Base-by-base conservation (phyloP, 1,284 basidiomycete species). In the Sphaerobolus stellatus region DNA sequence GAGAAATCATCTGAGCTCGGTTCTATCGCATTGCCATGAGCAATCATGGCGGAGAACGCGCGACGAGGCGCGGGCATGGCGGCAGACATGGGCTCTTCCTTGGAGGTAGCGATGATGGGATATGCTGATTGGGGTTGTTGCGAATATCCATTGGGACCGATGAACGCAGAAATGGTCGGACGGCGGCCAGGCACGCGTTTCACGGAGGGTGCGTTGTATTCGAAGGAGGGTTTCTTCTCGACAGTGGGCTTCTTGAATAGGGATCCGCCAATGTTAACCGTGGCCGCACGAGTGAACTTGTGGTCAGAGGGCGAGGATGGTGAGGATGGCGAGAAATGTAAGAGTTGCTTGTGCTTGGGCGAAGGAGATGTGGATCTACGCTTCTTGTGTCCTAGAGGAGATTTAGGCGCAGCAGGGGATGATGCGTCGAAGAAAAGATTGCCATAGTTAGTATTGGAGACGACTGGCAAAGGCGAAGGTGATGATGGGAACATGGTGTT, bases 351-450 rank as follows among this genome's bases (percentile, higher is more conserved):
- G 27, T 71, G 66, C 47, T 85, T 81, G 6, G 88, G 87, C 2
- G 87, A 90, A 27, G 80, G 66, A 4, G 87, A 89, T n/a, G n/a
- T n/a, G n/a, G n/a, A n/a, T n/a, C n/a, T n/a, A 33, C 86, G 83
- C 25, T 84, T 82, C 70, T 88, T 87, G 74, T 81, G 85, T 38
- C 72, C 71, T 54, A 76, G 73, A 48, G 72, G 75, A 53, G 70
- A 69, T 44, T 66, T 25, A 31, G 48, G 78, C 74, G 56, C 71
- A 47, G 70, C 68, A 16, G 81, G 79, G 29, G 85, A 82, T 66
- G 77, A 71, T 2, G 74, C 72, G 31, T 80, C 79, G 61, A 81
- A 84, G 68, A 90, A 89, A 24, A 87, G 71, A 50, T 74, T 75
- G 40, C 80, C 76, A 62, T 89, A 83, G 14, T 64, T 71, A 7